Conservation (phyloP, 345 rosid species). For the Eutrema yunnanense region DNA sequence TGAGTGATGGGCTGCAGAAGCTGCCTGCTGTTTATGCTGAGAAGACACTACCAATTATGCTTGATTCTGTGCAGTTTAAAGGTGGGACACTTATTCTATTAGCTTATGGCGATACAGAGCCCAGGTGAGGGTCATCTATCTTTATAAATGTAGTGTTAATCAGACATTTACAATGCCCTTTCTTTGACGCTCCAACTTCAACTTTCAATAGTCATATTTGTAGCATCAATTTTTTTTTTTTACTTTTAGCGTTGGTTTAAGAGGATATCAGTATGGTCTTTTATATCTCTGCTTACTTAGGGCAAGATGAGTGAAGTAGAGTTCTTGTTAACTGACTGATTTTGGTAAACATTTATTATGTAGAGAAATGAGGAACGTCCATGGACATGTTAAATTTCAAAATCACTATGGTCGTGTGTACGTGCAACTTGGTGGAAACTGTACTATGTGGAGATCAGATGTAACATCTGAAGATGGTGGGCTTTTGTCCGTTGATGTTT, state of each 20-base stretch:
- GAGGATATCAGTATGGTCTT: not conserved
- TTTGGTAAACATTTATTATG: conserved; percentile 25
- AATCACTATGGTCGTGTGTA: conserved; percentile 74
- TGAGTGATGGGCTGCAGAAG: conserved; percentile 49
- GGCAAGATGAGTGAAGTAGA: not conserved
- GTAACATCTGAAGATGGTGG: conserved; percentile 80
- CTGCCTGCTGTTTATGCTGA: conserved; percentile 50
- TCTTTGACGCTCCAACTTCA: not conserved
- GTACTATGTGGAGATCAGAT: conserved; percentile 85
- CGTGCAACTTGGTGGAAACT: conserved; percentile 83
- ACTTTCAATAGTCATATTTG: not conserved
- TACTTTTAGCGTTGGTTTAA: not conserved
- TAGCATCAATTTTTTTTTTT: not conserved
- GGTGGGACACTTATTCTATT: conserved; percentile 76
- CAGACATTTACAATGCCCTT: not conserved
- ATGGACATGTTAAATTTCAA: conserved; percentile 84
- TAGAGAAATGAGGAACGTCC: conserved; percentile 83
- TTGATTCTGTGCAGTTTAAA: conserved; percentile 90
- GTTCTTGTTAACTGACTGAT: conserved; percentile 13
- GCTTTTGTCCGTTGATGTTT: conserved; percentile 85
- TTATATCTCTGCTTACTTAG: not conserved
- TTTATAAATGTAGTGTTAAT: not conserved
- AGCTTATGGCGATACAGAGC: conserved; percentile 86
- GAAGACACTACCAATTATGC: conserved; percentile 70
- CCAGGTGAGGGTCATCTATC: conserved; percentile 51